Evolutionary conservation across 2,329 filamentous ascomycete genomes (phyloP), one percentile per base, ranked within the genome.

Genomic region (Colletotrichum lupini): DNA sequence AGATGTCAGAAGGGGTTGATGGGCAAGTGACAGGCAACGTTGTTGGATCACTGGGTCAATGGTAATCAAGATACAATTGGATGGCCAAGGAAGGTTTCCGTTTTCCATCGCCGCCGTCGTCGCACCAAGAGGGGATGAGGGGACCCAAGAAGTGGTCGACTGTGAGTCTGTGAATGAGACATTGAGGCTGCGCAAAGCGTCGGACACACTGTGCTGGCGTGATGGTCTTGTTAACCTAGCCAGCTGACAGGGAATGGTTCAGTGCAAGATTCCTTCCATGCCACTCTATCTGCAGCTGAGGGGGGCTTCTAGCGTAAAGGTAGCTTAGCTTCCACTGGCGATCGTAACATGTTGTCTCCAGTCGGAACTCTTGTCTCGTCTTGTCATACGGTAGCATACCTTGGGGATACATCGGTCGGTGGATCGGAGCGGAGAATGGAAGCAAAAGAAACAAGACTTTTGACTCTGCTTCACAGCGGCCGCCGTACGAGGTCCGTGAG

Each of bases 401-500:
- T 58, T 32, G 28, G 22, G 28, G 16, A 3, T 19, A 42, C 37
- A 14, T 42, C 37, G 22, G 28, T 19, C 28, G 56, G 30, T 35
- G 16, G 19, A 42, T 58, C n/a, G 28, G 8, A 61, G 2, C 8
- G 59, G 28, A 26, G 37, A 28, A 11, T 35, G 22, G n/a, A 30
- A 26, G 35, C 42, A 24, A 42, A n/a, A 37, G 59, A 28, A 62
- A n/a, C 14, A 49, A 52, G 26, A 30, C 19, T 37, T 49, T 49
- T 11, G 42, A 52, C 19, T n/a, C 28, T 65, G 62, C 26, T 55
- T 56, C 32, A 55, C 49, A 66, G 22, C 52, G 32, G 53, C 32
- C 53, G 63, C 64, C 37, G 49, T 42, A 42, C 32, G 28, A 60
- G 64, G 37, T 35, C 64, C 42, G 64, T 67, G 64, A 35, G 42